Base-by-base conservation (phyloP, 441 rosid species). In the Euphorbia celastroides region DNA sequence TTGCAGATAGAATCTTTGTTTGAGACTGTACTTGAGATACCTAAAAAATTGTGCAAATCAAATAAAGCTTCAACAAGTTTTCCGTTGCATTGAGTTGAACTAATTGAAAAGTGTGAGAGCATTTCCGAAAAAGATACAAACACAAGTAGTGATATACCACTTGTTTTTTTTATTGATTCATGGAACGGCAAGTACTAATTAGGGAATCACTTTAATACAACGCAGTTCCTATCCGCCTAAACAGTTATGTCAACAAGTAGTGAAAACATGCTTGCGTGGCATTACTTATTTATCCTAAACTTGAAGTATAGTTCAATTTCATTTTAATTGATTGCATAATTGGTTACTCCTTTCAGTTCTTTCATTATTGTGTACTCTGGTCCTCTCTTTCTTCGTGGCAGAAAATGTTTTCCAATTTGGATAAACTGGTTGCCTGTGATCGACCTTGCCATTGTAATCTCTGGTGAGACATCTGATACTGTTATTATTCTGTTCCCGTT, bases 351-450 rank as follows among this genome's bases (percentile, higher is more conserved):
- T 72, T 34, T 41, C 23, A 46, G 23, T 50, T 27, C 4, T 17
- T 57, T 27, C 23, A 46, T 41, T 12, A n/a, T 31, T 46, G 36
- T 31, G 8, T 65, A 61, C 57, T 60, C 59, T 68, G 58, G n/a
- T 58, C 38, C 57, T 23, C 20, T 51, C 38, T 36, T 34, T 65
- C 62, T 64, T 54, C 75, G 41, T 68, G 80, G 65, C 89, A 95
- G 97, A 86, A 84, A 78, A 72, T 95, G 68, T 76, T 90, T 64
- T 82, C 71, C 83, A 86, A 85, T 80, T 72, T 92, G 95, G 99
- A 95, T 82, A 85, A 75, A 67, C 59, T 84, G 77, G 83, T 95
- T 72, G 74, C 86, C 31, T 92, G 95, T 69, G 85, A 81, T 75
- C 87, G 69, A 69, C 99, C 98, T 64, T 82, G 95, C 28, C 79